These are phyloP conservation scores for Thalassia testudinum DNA, from an alignment of 116 monocot species.

Conservation along the genomic window DNA sequence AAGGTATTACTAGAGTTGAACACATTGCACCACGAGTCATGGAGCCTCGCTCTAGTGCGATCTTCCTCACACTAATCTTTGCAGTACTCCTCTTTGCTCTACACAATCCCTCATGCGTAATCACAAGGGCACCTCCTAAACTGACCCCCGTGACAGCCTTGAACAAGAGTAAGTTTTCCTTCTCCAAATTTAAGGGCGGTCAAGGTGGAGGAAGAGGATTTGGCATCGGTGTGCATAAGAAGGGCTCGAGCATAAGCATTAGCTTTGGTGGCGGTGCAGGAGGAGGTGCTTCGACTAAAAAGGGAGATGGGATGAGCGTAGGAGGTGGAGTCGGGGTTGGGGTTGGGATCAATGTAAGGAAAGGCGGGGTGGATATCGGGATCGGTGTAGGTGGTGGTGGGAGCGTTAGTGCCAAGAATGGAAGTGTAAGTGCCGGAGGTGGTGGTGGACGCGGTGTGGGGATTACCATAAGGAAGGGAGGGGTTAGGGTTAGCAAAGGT, in stretches of 20 bases:
- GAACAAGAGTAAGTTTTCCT: slow-evolving; percentile 8
- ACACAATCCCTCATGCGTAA: no score
- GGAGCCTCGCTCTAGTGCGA: no score
- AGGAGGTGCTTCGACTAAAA: slow-evolving; percentile 26
- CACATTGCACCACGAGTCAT: no score
- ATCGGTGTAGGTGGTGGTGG: slow-evolving; percentile 50
- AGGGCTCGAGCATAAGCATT: slow-evolving; percentile 21
- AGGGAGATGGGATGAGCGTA: slow-evolving; percentile 25
- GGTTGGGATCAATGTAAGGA: slow-evolving; percentile 32
- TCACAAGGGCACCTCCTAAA: no score
- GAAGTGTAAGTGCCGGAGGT: slow-evolving; percentile 24
- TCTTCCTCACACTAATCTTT: no score
- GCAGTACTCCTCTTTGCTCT: no score
- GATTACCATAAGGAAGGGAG: slow-evolving; percentile 25
- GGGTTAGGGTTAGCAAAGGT: slow-evolving; percentile 14
- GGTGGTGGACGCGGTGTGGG: slow-evolving; percentile 48
- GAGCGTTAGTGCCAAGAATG: slow-evolving; percentile 22
- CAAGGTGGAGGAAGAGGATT: slow-evolving; percentile 20
- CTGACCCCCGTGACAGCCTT: neutral
- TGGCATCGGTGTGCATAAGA: slow-evolving; percentile 19
- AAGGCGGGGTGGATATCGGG: slow-evolving; percentile 27
- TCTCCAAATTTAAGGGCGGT: neutral
- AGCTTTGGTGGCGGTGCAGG: slow-evolving; percentile 48
- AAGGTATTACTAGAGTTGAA: no score
- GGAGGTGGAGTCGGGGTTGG: slow-evolving; percentile 45